A percentile compares a stretch with the other conserved stretches of the same genome.
Evolutionary conservation across 1,139 yeast species (phyloP).

Genomic region (Geotrichum klebahnii): DNA sequence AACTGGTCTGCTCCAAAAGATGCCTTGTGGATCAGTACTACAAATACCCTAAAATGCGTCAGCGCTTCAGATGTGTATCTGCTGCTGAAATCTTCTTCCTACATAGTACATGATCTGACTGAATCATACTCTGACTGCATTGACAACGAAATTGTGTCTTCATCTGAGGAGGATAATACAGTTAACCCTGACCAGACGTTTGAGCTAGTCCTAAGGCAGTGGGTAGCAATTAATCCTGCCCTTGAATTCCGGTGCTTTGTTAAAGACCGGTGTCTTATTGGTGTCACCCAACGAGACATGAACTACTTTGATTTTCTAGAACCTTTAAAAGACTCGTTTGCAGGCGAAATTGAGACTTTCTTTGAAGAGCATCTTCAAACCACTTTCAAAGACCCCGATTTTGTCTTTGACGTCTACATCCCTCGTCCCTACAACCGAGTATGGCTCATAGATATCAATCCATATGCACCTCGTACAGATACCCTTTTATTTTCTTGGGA

Average conservation of each 20-base stretch:
- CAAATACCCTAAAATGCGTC: slow-evolving; percentile 67
- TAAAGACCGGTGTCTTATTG: slow-evolving; percentile 56
- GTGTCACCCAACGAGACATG: slow-evolving; percentile 78
- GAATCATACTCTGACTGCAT: slow-evolving; percentile 54
- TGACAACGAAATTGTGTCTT: slow-evolving; percentile 23
- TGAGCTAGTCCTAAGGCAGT: slow-evolving; percentile 73
- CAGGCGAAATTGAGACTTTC: slow-evolving; percentile 52
- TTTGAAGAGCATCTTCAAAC: slow-evolving; percentile 48
- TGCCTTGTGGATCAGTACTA: slow-evolving; percentile 84
- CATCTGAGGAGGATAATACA: slow-evolving; percentile 26
- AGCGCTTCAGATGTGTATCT: slow-evolving; percentile 71
- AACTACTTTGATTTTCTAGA: slow-evolving; percentile 71
- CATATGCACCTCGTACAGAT: slow-evolving; percentile 74
- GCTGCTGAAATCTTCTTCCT: slow-evolving; percentile 79
- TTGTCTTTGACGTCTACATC: slow-evolving; percentile 74
- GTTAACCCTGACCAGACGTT: slow-evolving; percentile 36
- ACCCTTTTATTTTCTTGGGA: slow-evolving; percentile 78
- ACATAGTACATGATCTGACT: slow-evolving; percentile 76
- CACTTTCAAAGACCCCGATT: slow-evolving; percentile 53
- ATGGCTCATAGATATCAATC: slow-evolving; percentile 77
- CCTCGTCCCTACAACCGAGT: slow-evolving; percentile 69
- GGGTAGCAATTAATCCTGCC: slow-evolving; percentile 82
- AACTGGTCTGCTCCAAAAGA: slow-evolving; percentile 98
- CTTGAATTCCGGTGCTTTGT: slow-evolving; percentile 86
- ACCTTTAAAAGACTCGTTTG: slow-evolving; percentile 46